These are phyloP conservation scores for Rosa rugosa DNA, from an alignment of 306 rosid genomes.

Conservation along the genomic window DNA sequence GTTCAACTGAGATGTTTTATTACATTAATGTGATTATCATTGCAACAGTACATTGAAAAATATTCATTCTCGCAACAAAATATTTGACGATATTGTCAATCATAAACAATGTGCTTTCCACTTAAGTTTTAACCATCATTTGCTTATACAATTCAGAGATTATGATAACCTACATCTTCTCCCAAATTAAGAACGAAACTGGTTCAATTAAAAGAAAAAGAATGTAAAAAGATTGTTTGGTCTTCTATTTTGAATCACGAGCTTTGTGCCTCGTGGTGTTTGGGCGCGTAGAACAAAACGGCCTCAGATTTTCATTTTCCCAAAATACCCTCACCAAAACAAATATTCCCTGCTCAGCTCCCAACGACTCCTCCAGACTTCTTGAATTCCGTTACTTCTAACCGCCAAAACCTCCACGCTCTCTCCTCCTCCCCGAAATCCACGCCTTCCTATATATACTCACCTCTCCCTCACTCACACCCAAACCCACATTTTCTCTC, in stretches of 20 bases:
- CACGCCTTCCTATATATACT: not conserved
- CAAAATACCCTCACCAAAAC: not conserved
- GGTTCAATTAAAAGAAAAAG: too few relatives aligned
- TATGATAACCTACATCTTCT: too few relatives aligned
- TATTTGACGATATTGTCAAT: too few relatives aligned
- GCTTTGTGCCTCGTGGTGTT: not conserved
- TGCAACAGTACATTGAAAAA: too few relatives aligned
- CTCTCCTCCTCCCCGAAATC: not conserved
- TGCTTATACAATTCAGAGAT: too few relatives aligned
- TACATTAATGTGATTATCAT: too few relatives aligned
- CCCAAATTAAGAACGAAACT: too few relatives aligned
- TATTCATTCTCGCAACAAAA: too few relatives aligned
- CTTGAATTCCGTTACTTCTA: conserved; percentile 2
- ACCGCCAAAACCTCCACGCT: conserved; percentile 1
- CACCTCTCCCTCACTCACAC: not conserved
- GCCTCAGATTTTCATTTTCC: not conserved
- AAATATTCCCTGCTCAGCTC: not conserved
- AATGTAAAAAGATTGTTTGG: not conserved
- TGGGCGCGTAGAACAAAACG: not conserved
- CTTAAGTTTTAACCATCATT: too few relatives aligned
- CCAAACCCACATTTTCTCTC: not conserved
- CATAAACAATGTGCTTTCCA: too few relatives aligned
- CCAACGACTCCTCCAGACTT: not conserved
- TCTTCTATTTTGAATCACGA: not conserved
- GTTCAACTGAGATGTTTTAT: too few relatives aligned